Evolutionary conservation across 768 basidiomycete genomes (phyloP).

Genomic region (Guyanaporus albipodus): DNA sequence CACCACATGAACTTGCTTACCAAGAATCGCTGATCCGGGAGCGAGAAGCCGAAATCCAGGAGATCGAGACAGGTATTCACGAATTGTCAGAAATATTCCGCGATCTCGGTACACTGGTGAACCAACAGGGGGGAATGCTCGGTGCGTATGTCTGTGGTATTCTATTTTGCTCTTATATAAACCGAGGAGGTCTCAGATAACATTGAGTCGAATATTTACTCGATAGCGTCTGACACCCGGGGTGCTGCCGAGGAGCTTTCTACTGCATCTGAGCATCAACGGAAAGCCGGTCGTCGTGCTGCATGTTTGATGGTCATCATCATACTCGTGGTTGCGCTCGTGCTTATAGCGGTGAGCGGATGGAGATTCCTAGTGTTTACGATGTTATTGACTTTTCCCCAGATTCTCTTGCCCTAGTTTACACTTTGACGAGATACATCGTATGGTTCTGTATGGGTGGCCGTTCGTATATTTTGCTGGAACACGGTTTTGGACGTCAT

Average conservation of each 20-base stretch:
- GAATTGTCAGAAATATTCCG: conserved; percentile 96
- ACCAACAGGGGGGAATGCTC: conserved; percentile 92
- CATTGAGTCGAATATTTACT: conserved; percentile 90
- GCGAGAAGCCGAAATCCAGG: conserved; percentile 89
- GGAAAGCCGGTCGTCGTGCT: conserved; percentile 87
- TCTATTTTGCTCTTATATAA: neutral
- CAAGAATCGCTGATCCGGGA: conserved; percentile 84
- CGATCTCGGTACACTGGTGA: conserved; percentile 90
- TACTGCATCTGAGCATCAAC: conserved; percentile 89
- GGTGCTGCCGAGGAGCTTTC: conserved; percentile 83
- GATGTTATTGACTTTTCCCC: neutral
- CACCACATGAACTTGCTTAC: conserved; percentile 88
- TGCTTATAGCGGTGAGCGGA: conserved; percentile 82
- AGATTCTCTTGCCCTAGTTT: conserved; percentile 27
- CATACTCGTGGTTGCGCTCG: conserved; percentile 80
- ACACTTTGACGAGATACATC: neutral
- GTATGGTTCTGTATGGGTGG: conserved; percentile 3
- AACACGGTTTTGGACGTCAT: conserved; percentile 14
- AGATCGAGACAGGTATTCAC: conserved; percentile 96
- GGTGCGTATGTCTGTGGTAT: conserved; percentile 48
- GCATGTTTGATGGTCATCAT: conserved; percentile 88
- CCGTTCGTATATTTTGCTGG: conserved; percentile 1
- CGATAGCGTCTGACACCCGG: conserved; percentile 76
- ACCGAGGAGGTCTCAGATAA: conserved; percentile 57
- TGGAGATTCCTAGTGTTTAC: neutral